These are phyloP conservation scores for Paracoccidioides lutzii DNA, from an alignment of 2,329 filamentous ascomycete genomes.

Conservation along the genomic window DNA sequence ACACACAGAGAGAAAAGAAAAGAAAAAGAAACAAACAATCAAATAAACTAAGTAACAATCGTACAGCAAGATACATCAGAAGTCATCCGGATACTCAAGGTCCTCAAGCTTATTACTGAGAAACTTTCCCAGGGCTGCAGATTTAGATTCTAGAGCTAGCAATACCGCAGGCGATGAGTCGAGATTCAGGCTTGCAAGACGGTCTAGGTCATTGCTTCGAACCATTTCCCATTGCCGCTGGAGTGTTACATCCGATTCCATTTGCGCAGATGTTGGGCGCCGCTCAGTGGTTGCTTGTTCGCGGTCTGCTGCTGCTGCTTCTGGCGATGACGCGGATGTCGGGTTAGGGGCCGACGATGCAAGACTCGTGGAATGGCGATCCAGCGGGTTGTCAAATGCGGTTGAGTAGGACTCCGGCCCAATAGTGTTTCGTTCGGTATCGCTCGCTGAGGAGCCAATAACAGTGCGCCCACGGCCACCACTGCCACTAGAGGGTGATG, in stretches of 20 bases:
- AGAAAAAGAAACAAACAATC: not conserved
- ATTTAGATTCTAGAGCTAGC: conserved; percentile 31
- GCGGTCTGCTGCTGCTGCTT: not conserved
- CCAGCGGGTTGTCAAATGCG: conserved; percentile 4
- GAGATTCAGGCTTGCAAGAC: conserved; percentile 28
- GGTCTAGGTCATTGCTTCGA: conserved; percentile 26
- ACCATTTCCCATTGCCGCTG: conserved; percentile 29
- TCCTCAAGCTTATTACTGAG: conserved; percentile 29
- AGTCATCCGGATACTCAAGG: conserved; percentile 31
- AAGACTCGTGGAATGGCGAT: conserved; percentile 5
- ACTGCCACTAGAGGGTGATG: not conserved
- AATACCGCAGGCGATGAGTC: conserved; percentile 27
- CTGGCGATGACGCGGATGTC: not conserved
- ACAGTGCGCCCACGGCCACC: not conserved
- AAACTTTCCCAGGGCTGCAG: conserved; percentile 29
- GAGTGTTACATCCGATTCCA: conserved; percentile 16
- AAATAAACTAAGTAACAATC: not conserved
- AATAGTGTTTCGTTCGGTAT: conserved; percentile 7
- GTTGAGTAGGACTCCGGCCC: conserved; percentile 6
- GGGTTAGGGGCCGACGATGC: conserved; percentile 11
- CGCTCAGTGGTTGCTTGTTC: not conserved
- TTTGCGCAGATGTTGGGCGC: not conserved
- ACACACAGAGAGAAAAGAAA: no score
- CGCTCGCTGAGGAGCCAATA: conserved; percentile 9
- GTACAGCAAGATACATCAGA: conserved; percentile 14